Conservation (phyloP, 2,329 filamentous ascomycete genomes). For the Xylaria sp. region DNA sequence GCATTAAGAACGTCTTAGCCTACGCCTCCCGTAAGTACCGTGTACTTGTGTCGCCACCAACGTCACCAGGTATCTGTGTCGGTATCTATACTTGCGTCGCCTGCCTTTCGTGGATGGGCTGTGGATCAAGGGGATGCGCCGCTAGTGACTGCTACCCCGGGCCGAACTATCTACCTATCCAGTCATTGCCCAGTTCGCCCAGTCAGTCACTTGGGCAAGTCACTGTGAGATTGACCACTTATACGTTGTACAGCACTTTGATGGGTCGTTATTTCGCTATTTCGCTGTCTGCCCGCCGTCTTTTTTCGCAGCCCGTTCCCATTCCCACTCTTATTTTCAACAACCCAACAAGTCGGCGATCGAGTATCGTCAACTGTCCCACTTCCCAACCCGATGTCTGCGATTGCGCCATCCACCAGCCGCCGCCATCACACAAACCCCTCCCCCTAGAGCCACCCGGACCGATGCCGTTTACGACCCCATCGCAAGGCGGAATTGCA, state of each 20-base stretch:
- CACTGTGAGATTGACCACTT: constrained; percentile 9
- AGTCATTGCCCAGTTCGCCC: constrained; percentile 6
- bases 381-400: constrained; percentile 21
- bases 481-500: constrained; percentile 34
- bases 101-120: not conserved
- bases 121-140: not conserved
- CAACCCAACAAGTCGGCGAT: constrained; percentile 17
- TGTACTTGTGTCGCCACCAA: not conserved
- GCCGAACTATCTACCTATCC: not conserved
- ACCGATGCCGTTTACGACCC: constrained; percentile 36
- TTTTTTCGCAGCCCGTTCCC: not conserved
- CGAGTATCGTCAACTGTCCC: constrained; percentile 11
- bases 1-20: constrained; percentile 1
- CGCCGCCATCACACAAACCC: constrained; percentile 10
- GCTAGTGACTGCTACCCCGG: constrained; percentile 2
- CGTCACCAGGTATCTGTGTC: not conserved
- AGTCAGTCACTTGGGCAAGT: too few relatives aligned
- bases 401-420: constrained; percentile 31
- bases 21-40: not conserved
- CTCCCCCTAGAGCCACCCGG: constrained; percentile 20
- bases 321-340: constrained; percentile 9
- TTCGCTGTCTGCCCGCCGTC: constrained; percentile 6
- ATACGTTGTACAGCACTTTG: constrained; percentile 1
- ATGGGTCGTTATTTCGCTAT: constrained; percentile 10
- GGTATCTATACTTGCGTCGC: constrained; percentile 26